These are phyloP conservation scores for Chaetothyriales sp. DNA, from an alignment of 2,329 filamentous ascomycete species.

Conservation along the genomic window DNA sequence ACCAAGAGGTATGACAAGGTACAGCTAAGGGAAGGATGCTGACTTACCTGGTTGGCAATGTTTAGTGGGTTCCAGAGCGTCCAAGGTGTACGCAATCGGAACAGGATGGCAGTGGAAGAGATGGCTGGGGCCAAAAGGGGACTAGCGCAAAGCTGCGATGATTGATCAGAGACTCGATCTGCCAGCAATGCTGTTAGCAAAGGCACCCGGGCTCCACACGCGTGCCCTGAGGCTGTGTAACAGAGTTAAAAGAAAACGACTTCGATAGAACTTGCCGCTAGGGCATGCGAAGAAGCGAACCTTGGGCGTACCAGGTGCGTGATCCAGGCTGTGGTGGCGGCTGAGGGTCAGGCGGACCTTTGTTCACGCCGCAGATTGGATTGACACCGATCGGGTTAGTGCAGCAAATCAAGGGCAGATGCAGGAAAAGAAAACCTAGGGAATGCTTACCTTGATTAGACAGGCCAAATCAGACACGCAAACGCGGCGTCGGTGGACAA, in stretches of 20 bases:
- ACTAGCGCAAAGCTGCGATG: constrained; percentile 9
- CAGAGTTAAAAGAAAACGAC: background rate
- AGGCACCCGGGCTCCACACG: background rate
- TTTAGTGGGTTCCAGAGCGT: constrained; percentile 18
- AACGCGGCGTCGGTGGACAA: background rate
- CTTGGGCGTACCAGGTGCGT: background rate
- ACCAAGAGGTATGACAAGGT: constrained; percentile 6
- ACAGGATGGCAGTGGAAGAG: constrained; percentile 9
- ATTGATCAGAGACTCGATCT: constrained; percentile 2
- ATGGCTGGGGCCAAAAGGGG: constrained; percentile 10
- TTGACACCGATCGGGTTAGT: background rate
- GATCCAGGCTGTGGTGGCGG: background rate
- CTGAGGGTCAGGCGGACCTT: background rate
- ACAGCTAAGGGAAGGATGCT: constrained; percentile 8
- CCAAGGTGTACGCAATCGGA: constrained; percentile 16
- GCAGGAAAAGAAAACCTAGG: background rate
- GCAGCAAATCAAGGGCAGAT: background rate
- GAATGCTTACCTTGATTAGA: constrained; percentile 1
- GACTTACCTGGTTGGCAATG: constrained; percentile 17
- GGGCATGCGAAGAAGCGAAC: background rate
- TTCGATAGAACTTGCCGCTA: background rate
- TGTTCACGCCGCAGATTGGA: background rate
- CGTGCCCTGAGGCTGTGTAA: background rate
- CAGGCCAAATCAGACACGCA: background rate
- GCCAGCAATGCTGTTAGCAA: background rate